A percentile compares a stretch with the other conserved stretches of the same genome.
Evolutionary conservation across 768 basidiomycete genomes (phyloP).

Genomic region (Tylopilus vinaceipallidus): DNA sequence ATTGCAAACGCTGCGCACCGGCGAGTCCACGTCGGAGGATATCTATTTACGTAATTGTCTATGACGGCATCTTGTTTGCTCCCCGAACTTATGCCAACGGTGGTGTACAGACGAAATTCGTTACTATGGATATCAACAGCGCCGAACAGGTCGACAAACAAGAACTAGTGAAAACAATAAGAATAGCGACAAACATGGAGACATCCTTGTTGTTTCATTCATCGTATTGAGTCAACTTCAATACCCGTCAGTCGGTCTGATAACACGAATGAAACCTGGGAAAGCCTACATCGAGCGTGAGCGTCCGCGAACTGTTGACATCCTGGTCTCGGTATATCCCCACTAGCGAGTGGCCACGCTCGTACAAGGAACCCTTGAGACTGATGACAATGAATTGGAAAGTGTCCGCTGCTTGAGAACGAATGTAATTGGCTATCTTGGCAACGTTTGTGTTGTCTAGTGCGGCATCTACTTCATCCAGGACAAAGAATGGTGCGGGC

Average conservation of each 20-base stretch:
- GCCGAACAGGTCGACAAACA: not conserved
- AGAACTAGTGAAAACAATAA: conserved; percentile 22
- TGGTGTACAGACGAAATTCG: too few species aligned
- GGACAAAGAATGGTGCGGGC: conserved; percentile 95
- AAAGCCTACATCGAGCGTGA: conserved; percentile 81
- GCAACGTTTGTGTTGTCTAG: conserved; percentile 99
- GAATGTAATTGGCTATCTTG: conserved; percentile 92
- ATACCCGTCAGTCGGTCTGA: conserved; percentile 6
- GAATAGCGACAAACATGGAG: conserved; percentile 16
- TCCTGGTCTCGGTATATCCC: conserved; percentile 95
- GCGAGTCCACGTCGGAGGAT: not conserved
- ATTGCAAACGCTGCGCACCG: not conserved
- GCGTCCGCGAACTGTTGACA: conserved; percentile 84
- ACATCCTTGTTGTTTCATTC: conserved; percentile 16
- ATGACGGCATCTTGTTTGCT: too few species aligned
- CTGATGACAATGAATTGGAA: conserved; percentile 99
- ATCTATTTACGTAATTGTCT: conserved; percentile 16
- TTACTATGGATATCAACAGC: too few species aligned
- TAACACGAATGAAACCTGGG: not conserved
- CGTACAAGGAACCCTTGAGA: conserved; percentile 90
- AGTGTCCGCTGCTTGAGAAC: conserved; percentile 72
- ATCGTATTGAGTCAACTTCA: conserved; percentile 30
- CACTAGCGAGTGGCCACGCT: conserved; percentile 85
- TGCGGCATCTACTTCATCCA: conserved; percentile 98
- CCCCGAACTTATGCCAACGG: too few species aligned